Conservation (phyloP, 2,329 filamentous ascomycete species). For the Diaporthe vaccinii region DNA sequence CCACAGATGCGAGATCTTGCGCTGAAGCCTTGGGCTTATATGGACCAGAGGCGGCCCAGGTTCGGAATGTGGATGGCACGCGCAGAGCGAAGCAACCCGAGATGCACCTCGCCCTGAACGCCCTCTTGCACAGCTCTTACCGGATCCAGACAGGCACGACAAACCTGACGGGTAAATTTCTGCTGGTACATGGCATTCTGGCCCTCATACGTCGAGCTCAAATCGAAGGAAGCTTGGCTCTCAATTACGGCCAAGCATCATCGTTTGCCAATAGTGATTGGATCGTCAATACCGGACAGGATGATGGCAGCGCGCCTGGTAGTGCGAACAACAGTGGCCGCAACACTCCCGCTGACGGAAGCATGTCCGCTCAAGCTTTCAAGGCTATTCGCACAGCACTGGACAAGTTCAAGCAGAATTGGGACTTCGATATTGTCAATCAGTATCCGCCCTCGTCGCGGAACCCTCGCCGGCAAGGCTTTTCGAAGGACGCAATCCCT, state of each 20-base stretch:
- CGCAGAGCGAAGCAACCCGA: constrained; percentile 74
- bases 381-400: constrained; percentile 69
- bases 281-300: constrained; percentile 59
- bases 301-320: constrained; percentile 55
- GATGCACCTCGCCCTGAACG: constrained; percentile 71
- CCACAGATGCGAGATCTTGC: constrained; percentile 69
- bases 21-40: constrained; percentile 75
- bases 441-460: constrained; percentile 71
- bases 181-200: constrained; percentile 78
- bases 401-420: constrained; percentile 79
- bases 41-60: constrained; percentile 67
- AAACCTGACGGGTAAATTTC: constrained; percentile 81
- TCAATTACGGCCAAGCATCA: constrained; percentile 61
- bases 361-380: constrained; percentile 60
- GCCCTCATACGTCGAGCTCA: constrained; percentile 67
- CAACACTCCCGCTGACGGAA: constrained; percentile 60
- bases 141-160: constrained; percentile 75
- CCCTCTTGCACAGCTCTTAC: constrained; percentile 70
- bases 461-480: constrained; percentile 73
- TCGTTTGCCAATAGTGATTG: constrained; percentile 72
- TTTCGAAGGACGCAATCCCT: constrained; percentile 79
- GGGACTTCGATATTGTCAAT: constrained; percentile 77
- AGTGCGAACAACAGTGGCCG: constrained; percentile 62
- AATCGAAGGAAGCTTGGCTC: constrained; percentile 54
- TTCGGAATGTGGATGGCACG: constrained; percentile 72